phyloP scores from a whole-genome alignment of 2,329 filamentous ascomycete species.

The Fusarium proliferatum region DNA sequence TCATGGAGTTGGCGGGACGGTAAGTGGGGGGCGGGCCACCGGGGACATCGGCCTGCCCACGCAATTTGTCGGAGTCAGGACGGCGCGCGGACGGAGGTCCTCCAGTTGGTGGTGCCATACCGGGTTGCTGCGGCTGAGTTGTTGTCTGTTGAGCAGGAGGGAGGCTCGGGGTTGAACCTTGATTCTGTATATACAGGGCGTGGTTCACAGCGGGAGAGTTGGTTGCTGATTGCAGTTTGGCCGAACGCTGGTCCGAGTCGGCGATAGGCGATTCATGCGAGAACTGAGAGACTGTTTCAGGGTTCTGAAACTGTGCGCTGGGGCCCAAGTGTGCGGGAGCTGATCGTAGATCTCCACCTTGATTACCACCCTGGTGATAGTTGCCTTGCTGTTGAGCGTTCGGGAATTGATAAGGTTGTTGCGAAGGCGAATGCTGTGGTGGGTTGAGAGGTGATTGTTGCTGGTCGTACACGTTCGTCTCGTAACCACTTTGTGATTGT shows the following conservation, averaged over 20 bases:
- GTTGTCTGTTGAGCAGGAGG: conserved; percentile 46
- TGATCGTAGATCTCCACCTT: conserved; percentile 50
- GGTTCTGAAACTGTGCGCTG: conserved; percentile 54
- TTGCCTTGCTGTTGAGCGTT: conserved; percentile 50
- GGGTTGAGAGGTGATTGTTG: conserved; percentile 40
- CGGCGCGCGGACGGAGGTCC: conserved; percentile 58
- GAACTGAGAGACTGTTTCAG: conserved; percentile 70
- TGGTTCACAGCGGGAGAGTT: conserved; percentile 57
- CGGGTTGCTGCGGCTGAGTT: conserved; percentile 47
- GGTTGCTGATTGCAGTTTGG: conserved; percentile 57
- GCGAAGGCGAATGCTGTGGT: conserved; percentile 23
- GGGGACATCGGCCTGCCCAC: conserved; percentile 56
- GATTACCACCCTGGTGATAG: conserved; percentile 46
- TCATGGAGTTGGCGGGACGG: conserved; percentile 61
- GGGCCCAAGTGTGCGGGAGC: conserved; percentile 52
- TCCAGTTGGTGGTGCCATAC: conserved; percentile 62
- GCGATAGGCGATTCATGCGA: conserved; percentile 69
- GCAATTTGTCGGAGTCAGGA: conserved; percentile 62
- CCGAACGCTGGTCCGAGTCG: conserved; percentile 59
- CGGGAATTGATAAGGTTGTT: conserved; percentile 41
- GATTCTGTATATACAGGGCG: conserved; percentile 51
- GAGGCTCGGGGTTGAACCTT: conserved; percentile 45
- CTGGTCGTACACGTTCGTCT: conserved; percentile 55
- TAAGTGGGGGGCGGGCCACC: conserved; percentile 63
- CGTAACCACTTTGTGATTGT: conserved; percentile 51